Evolutionary conservation across 768 basidiomycete species (phyloP).

Genomic region (Lactifluus echinatus): DNA sequence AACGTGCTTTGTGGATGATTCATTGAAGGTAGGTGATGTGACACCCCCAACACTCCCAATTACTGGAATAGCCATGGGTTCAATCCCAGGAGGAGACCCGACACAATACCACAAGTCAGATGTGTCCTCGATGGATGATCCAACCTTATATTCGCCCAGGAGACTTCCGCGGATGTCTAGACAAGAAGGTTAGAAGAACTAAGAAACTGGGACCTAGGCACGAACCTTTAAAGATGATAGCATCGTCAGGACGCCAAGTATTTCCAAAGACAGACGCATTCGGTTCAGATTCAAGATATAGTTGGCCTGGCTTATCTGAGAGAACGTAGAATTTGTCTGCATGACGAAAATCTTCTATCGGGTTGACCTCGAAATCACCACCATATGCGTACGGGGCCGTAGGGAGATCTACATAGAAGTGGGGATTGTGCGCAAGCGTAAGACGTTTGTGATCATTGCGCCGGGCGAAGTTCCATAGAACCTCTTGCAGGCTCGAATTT

Average conservation of each 20-base stretch:
- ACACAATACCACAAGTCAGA: neutral
- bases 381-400: neutral
- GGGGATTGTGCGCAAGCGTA: constrained; percentile 8
- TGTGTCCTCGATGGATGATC: neutral
- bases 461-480: constrained; percentile 13
- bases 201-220: neutral
- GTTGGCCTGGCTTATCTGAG: neutral
- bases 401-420: constrained; percentile 6
- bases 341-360: neutral
- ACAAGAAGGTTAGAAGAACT: neutral
- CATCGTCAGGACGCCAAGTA: neutral
- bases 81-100: neutral
- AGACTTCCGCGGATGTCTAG: constrained; percentile 1
- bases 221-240: constrained; percentile 11
- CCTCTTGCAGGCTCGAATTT: neutral
- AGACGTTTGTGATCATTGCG: neutral
- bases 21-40: neutral
- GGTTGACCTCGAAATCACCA: neutral
- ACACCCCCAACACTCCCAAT: too few species aligned
- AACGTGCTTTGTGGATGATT: too few species aligned
- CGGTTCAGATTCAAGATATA: neutral
- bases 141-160: neutral
- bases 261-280: neutral
- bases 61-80: too few species aligned
- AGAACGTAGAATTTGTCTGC: neutral